A percentile compares a stretch with the other conserved stretches of the same genome.
phyloP scores from a whole-genome alignment of 2,329 filamentous ascomycete species.

The Fonsecaea monophora region DNA sequence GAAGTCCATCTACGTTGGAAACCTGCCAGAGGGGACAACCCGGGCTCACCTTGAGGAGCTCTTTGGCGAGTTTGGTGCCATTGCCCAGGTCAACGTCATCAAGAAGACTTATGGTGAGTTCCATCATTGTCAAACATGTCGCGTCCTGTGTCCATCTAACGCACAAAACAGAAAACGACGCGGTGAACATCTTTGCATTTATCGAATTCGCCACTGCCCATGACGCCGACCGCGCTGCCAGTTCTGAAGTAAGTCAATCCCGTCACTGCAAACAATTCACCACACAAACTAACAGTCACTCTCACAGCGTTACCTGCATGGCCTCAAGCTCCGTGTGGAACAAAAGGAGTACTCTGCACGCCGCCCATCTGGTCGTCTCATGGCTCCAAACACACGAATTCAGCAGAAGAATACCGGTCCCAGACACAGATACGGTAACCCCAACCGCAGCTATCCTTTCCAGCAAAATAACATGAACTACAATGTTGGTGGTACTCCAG shows the following conservation, averaged over 20 bases:
- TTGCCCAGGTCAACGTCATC: constrained; percentile 37
- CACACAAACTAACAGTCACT: neutral
- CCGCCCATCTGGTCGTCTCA: constrained; percentile 11
- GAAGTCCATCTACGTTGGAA: constrained; percentile 40
- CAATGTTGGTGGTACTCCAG: neutral
- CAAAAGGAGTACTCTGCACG: constrained; percentile 39
- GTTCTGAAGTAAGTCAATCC: constrained; percentile 25
- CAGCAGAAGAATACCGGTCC: neutral
- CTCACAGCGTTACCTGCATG: constrained; percentile 25
- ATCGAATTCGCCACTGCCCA: constrained; percentile 33
- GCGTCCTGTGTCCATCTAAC: constrained; percentile 18
- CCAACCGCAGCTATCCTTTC: neutral
- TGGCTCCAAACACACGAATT: neutral
- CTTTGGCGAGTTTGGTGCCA: constrained; percentile 34
- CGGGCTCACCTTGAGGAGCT: constrained; percentile 28
- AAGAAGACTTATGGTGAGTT: constrained; percentile 37
- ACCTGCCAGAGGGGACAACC: constrained; percentile 35
- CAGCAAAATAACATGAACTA: neutral
- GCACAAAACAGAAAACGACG: constrained; percentile 20
- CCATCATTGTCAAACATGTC: neutral
- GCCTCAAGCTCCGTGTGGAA: constrained; percentile 37
- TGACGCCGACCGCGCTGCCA: constrained; percentile 36
- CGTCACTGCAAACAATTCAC: neutral
- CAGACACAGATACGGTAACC: neutral
- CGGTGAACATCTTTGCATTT: constrained; percentile 38